Evolutionary conservation across 208 protist species (phyloP), one percentile per base, ranked within the genome.

Genomic region (Crithidia sp.): DNA sequence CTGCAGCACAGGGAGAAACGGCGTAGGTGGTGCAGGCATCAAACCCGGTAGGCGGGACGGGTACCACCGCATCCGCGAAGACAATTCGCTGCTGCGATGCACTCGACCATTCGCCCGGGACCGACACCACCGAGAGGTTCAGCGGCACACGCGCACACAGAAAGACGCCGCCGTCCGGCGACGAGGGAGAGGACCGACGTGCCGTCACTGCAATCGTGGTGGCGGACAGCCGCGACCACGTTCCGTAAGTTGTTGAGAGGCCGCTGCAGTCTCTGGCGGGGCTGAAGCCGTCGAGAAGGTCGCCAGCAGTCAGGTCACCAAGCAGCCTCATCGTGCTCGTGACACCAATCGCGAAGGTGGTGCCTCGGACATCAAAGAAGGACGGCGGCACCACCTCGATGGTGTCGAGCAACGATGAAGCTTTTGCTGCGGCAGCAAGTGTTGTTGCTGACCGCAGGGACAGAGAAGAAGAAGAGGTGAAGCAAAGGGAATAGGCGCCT

Each of bases 231-330:
- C 59, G 58, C 10, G 57, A 13, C 86, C 86, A 91, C 16, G 54
- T 76, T 41, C 86, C 86, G 74, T 85, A 79, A 8, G 68, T 65
- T 0, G 79, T 81, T 19, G 43, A 61, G 28, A 69, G 56, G 7
- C 64, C 58, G 36, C 19, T 74, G 54, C 86, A 91, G 57, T 81
- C 67, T 47, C 45, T 63, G 5, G 76, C 70, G 43, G 77, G 79
- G 67, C 86, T 91, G 66, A 91, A 91, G 53, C 86, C 86, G 9
- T 64, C 64, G 16, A 83, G 62, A 17, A 91, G 80, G 64, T 67
- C 41, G 19, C 57, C 39, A 17, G 76, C 47, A 19, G 12, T 56
- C 41, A 91, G 73, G 70, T 87, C 81, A n/a, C 81, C 44, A 10
- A 81, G 75, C 63, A 91, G 67, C 17, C 52, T 40, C 59, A 88